Base-by-base conservation (phyloP, 768 basidiomycete genomes). In the Pisolithus sp. region DNA sequence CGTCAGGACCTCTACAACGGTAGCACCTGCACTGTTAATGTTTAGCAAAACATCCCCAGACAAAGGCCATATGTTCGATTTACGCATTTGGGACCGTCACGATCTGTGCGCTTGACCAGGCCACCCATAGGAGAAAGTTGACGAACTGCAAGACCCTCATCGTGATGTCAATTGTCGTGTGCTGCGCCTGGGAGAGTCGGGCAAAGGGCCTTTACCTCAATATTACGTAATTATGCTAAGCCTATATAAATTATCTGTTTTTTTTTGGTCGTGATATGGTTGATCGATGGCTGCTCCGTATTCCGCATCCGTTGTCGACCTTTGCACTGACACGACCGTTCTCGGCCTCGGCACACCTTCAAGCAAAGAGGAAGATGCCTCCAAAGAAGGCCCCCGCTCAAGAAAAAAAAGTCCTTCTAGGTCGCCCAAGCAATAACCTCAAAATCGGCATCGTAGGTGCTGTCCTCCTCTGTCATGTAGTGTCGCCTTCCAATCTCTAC, bases 391-490 rank as follows among this genome's bases (percentile, higher is more conserved):
- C 83, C 49, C 73, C 73, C 48, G 76, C 68, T 23, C 73, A 73
- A 10, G 91, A 93, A 73, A 96, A 93, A 76, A 95, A 91, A 71
- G 71, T 76, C 23, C 72, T 93, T 17, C 84, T 98, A 34, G 96
- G 96, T 42, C 74, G 93, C 51, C 95, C 96, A 31, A 77, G 88
- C 59, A 99, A 99, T 76, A 98, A 98, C 77, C 80, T 98, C 66
- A 90, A 94, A 82, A 89, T 97, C 64, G 96, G 96, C 67, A 95
- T 96, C 79, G 95, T 97, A 77, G 94, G 91, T 91, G 85, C 80
- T n/a, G 72, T 62, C 56, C 56, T 15, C 53, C 51, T n/a, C 34
- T 50, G 36, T 23, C 28, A 26, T 30, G 3, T 21, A 36, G 9
- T 1, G 13, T 26, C 24, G 3, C 8, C 46, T 18, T 7, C 36